Evolutionary conservation across 352 stramenopile species (phyloP).

Genomic region (Pythium biforme): DNA sequence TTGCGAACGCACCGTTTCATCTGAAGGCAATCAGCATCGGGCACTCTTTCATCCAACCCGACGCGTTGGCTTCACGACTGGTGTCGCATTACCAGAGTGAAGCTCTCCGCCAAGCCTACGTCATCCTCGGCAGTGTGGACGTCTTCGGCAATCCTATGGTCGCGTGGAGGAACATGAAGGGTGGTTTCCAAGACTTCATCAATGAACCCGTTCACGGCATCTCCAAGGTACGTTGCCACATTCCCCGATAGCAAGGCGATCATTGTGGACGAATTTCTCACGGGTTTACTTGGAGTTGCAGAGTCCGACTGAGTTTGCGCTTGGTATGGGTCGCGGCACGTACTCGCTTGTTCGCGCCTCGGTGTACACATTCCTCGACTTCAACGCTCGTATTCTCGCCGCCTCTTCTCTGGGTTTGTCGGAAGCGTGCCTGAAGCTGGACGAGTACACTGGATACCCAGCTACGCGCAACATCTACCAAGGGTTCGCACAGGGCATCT

Average conservation of each 20-base stretch:
- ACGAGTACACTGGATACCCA: conserved; percentile 87
- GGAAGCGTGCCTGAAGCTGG: conserved; percentile 82
- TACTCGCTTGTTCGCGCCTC: conserved; percentile 81
- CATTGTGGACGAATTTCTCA: not conserved
- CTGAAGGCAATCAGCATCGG: conserved; percentile 72
- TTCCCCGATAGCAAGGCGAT: not conserved
- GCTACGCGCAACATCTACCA: conserved; percentile 87
- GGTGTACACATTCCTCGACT: conserved; percentile 86
- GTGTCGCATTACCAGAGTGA: conserved; percentile 88
- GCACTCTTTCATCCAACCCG: conserved; percentile 84
- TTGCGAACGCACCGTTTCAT: conserved; percentile 86
- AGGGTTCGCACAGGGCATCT: conserved; percentile 82
- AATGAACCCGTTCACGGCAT: conserved; percentile 79
- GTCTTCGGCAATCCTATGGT: conserved; percentile 89
- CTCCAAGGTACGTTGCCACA: conserved; percentile 37
- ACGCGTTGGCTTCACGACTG: conserved; percentile 63
- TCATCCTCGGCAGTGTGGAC: conserved; percentile 86
- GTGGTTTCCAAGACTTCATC: conserved; percentile 82
- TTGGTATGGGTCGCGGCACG: conserved; percentile 76
- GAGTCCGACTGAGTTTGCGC: conserved; percentile 76
- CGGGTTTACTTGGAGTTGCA: conserved; percentile 11
- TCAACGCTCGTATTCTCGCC: conserved; percentile 84
- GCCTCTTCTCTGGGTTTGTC: conserved; percentile 78
- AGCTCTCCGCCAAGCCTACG: conserved; percentile 83
- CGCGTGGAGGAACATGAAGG: conserved; percentile 82